phyloP scores from a whole-genome alignment of 139 green algal genomes.

The Zygnema circumcarinatum region DNA sequence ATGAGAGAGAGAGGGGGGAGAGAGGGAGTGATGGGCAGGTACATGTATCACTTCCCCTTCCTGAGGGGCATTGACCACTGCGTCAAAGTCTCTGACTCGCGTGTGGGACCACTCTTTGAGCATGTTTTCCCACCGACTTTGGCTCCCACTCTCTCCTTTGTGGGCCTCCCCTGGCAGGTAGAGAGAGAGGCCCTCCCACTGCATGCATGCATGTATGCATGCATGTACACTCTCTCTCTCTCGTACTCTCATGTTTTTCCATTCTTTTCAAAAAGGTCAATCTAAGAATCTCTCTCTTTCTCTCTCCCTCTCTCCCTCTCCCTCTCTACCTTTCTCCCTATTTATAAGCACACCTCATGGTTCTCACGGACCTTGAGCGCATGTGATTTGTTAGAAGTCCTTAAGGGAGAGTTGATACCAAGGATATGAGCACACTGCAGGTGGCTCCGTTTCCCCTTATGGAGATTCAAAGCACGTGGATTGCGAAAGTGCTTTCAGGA shows the following conservation, averaged over 20 bases:
- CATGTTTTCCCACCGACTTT: conserved; percentile 73
- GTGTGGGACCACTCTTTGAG: conserved; percentile 72
- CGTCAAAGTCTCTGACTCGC: conserved; percentile 63
- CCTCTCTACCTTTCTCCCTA: too few species aligned
- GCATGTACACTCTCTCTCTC: too few species aligned
- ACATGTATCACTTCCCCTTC: conserved; percentile 33
- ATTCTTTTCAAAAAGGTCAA: too few species aligned
- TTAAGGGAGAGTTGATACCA: too few species aligned
- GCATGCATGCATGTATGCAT: neutral
- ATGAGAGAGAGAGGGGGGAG: too few species aligned
- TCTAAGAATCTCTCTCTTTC: too few species aligned
- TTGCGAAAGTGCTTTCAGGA: conserved; percentile 36
- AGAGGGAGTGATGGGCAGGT: too few species aligned
- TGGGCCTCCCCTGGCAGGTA: conserved; percentile 80
- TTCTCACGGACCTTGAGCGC: too few species aligned
- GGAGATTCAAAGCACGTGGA: conserved; percentile 43
- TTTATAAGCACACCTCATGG: too few species aligned
- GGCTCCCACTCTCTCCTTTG: conserved; percentile 72
- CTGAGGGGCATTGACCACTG: neutral
- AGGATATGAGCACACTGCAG: conserved; percentile 12
- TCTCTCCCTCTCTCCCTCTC: too few species aligned
- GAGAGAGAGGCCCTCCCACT: neutral
- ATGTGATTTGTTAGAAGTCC: too few species aligned
- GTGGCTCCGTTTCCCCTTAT: conserved; percentile 52
- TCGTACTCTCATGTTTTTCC: too few species aligned